Percentiles rank a stretch among this genome's conserved stretches.
Conservation (phyloP, 371 early-diverging fungal species). For the Lichtheimia ramosa region DNA sequence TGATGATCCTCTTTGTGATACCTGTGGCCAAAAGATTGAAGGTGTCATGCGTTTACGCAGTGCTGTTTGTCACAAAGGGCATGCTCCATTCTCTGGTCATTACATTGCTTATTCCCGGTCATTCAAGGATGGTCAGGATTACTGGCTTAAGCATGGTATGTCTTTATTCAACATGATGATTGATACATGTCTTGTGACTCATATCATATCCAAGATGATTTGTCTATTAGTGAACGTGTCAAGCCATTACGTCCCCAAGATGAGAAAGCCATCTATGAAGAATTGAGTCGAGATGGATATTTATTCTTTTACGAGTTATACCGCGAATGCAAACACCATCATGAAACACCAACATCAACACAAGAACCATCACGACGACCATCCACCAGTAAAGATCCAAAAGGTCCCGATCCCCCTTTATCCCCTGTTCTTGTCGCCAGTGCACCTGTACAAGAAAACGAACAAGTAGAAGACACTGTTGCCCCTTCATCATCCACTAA, state of each 20-base stretch:
- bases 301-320: constrained; percentile 61
- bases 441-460: too few species aligned
- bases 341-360: not conserved
- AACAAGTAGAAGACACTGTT: too few species aligned
- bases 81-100: constrained; percentile 50
- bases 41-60: constrained; percentile 53
- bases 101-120: constrained; percentile 53
- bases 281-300: constrained; percentile 55
- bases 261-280: constrained; percentile 20
- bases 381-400: not conserved
- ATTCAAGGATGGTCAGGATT: constrained; percentile 10
- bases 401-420: too few species aligned
- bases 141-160: constrained; percentile 35
- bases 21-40: constrained; percentile 27
- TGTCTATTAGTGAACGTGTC: constrained; percentile 29
- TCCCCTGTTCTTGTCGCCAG: too few species aligned
- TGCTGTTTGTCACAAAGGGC: constrained; percentile 58
- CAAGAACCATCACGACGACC: not conserved
- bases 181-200: not conserved
- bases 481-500: not conserved
- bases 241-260: constrained; percentile 19
- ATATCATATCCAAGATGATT: constrained; percentile 28
- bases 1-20: constrained; percentile 22
- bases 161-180: not conserved
- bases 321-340: constrained; percentile 27